Evolutionary conservation across 441 rosid species (phyloP).

Genomic region (Bruguiera hainesii): DNA sequence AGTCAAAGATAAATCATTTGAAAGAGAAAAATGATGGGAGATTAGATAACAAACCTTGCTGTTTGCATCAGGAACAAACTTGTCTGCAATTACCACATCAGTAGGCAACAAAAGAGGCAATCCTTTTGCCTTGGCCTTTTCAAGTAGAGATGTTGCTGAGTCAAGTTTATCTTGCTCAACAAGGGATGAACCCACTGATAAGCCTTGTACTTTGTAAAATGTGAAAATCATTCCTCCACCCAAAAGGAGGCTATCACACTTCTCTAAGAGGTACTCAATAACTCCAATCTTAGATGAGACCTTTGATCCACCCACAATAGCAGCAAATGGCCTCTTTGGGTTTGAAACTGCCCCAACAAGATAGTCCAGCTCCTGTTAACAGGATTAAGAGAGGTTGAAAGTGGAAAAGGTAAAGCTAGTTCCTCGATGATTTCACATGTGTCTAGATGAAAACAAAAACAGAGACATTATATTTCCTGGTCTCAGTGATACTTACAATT

Average conservation of each 20-base stretch:
- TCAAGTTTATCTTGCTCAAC: conserved; percentile 89
- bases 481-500: too few species aligned
- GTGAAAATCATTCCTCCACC: conserved; percentile 97
- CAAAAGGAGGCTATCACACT: conserved; percentile 70
- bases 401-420: too few species aligned
- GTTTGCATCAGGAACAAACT: conserved; percentile 84
- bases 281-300: conserved; percentile 93
- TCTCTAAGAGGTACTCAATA: conserved; percentile 82
- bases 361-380: conserved; percentile 71
- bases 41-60: conserved; percentile 54
- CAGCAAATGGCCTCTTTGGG: conserved; percentile 91
- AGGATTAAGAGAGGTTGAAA: background rate
- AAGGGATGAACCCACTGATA: conserved; percentile 77
- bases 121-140: conserved; percentile 77
- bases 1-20: background rate
- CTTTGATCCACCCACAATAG: conserved; percentile 90
- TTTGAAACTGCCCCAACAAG: conserved; percentile 84
- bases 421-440: too few species aligned
- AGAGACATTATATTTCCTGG: too few species aligned
- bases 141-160: conserved; percentile 71
- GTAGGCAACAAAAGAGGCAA: conserved; percentile 73
- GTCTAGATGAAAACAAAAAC: too few species aligned
- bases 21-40: background rate
- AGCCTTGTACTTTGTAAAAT: conserved; percentile 87
- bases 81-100: conserved; percentile 81